Base-by-base conservation (phyloP, 495 filamentous ascomycete species). In the Xylaria castorea region DNA sequence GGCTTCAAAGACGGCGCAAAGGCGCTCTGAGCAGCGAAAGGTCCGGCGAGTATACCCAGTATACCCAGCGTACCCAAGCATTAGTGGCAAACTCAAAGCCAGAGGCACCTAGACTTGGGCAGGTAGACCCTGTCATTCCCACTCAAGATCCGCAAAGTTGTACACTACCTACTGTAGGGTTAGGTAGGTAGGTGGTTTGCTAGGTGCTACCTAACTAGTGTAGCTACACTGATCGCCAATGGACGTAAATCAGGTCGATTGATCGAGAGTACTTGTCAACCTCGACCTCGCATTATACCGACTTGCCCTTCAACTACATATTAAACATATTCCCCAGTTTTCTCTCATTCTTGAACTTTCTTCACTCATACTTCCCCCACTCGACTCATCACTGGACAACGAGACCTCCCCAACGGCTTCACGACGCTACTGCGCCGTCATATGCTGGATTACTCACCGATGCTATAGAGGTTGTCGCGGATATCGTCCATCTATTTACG, bases 71-170 rank as follows among this genome's bases (percentile, higher is more conserved):
- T 58, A 32, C 1, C 57, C 32, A 4, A 25, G 36, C n/a, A 44
- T 64, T 44, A 64, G 61, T 64, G 61, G 61, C 38, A 64, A 64
- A 44, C 61, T 44, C 38, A 64, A 61, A 64, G 38, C 36, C 3
- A 25, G 1, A 25, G 16, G 36, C 36, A 62, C 22, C 60, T 12
- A n/a, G 36, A 42, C 36, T 42, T 42, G 36, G n/a, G 34, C 34
- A 5, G 30, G 38, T 8, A 25, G n/a, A 44, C 61, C 61, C 38
- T 64, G 61, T 64, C 61, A 44, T 27, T 22, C 12, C 61, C 34
- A 18, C 34, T 7, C 7, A 42, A 30, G 61, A 30, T n/a, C 61
- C 61, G 61, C 61, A 34, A 25, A 25, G 12, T 44, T 6, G 36
- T 44, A 7, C 61, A 18, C 61, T 44, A 22, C 20, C 11, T 9